Conservation (phyloP, 345 rosid genomes). For the Populus ilicifolia region DNA sequence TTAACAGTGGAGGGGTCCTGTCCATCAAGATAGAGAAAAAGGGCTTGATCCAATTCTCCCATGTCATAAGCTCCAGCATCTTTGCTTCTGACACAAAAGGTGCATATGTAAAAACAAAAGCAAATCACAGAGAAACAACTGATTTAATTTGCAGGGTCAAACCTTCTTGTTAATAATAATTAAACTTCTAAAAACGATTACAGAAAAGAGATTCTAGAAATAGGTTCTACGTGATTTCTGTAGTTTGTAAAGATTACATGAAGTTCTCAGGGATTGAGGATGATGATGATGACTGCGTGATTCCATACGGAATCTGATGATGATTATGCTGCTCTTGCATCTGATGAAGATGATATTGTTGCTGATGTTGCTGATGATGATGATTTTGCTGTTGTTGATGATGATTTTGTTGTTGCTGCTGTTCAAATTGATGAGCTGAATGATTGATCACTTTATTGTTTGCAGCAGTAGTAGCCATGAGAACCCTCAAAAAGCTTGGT, state of each 20-base stretch:
- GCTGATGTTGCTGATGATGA: constrained; percentile 16
- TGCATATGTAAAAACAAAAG: background rate
- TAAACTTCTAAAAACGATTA: background rate
- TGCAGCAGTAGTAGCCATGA: constrained; percentile 42
- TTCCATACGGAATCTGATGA: constrained; percentile 47
- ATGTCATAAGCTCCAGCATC: constrained; percentile 53
- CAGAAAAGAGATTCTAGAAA: background rate
- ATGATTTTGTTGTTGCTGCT: constrained; percentile 33
- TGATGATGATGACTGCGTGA: constrained; percentile 47
- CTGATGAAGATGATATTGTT: constrained; percentile 20
- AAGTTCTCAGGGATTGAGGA: constrained; percentile 51
- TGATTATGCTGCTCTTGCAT: constrained; percentile 8
- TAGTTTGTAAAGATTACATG: constrained; percentile 43
- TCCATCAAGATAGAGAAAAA: constrained; percentile 89
- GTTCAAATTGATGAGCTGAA: constrained; percentile 25
- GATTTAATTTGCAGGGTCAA: background rate
- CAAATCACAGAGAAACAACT: background rate
- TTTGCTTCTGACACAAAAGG: constrained; percentile 33
- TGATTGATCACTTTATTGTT: constrained; percentile 29
- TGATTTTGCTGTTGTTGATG: constrained; percentile 16
- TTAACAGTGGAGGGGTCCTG: constrained; percentile 58
- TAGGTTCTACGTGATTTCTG: constrained; percentile 2
- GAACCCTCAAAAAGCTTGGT: constrained; percentile 16
- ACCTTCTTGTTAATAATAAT: background rate
- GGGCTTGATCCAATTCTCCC: constrained; percentile 94